These are phyloP conservation scores for Paecilomyces formosus DNA, from an alignment of 2,329 filamentous ascomycete species.

Conservation along the genomic window DNA sequence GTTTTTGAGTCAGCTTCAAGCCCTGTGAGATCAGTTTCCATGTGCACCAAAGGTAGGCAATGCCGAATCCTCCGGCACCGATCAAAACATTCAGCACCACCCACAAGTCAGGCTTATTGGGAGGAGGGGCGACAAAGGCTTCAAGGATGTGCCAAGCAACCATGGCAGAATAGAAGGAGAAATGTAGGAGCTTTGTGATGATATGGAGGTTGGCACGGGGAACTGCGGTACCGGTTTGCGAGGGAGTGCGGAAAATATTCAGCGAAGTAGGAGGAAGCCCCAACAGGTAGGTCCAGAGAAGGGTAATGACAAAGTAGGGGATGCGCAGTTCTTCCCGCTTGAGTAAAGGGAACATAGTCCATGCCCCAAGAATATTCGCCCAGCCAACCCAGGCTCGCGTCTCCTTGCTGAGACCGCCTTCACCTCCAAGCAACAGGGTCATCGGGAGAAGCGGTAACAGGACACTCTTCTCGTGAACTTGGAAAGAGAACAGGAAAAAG, in stretches of 20 bases:
- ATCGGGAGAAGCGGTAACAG: constrained; percentile 87
- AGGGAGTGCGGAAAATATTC: constrained; percentile 55
- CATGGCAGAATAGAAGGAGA: constrained; percentile 70
- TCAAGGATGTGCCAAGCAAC: constrained; percentile 73
- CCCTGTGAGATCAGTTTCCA: constrained; percentile 48
- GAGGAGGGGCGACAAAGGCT: constrained; percentile 58
- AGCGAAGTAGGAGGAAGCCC: constrained; percentile 74
- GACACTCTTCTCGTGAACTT: constrained; percentile 97
- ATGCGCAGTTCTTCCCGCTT: constrained; percentile 74
- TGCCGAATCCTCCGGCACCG: constrained; percentile 73
- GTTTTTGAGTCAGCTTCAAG: constrained; percentile 16
- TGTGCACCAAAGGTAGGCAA: constrained; percentile 90
- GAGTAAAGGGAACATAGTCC: constrained; percentile 91
- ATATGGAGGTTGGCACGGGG: constrained; percentile 34
- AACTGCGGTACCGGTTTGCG: constrained; percentile 10
- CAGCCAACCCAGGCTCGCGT: constrained; percentile 90
- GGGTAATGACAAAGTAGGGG: constrained; percentile 76
- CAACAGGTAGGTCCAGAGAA: constrained; percentile 86
- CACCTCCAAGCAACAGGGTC: constrained; percentile 75
- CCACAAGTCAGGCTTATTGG: constrained; percentile 85
- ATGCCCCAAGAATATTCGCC: constrained; percentile 79
- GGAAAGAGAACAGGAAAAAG: constrained; percentile 96
- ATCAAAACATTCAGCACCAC: constrained; percentile 83
- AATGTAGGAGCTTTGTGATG: constrained; percentile 64
- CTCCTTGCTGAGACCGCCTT: constrained; percentile 67